Base-by-base conservation (phyloP, 176 grass and related monocot species). In the Carex myosuroides region DNA sequence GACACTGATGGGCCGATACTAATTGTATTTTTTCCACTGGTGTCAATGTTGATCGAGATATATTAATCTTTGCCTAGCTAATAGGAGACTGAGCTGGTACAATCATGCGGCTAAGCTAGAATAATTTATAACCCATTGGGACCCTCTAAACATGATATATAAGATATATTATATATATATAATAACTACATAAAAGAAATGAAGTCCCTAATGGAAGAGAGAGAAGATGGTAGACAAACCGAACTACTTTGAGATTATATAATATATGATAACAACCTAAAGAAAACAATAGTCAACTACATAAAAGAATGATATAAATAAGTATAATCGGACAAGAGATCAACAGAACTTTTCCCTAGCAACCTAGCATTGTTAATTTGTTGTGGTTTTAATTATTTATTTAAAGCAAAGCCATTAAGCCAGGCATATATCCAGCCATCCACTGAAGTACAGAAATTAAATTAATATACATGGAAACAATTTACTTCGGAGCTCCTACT, bases 211-310 rank as follows among this genome's bases (percentile, higher is more conserved):
- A 63, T 50, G 60, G 16, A 59, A 60, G 48, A 80, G 56, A 62
- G 54, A 80, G 46, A 64, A 63, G 22, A 65, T 82, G 79, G 79
- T 82, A 60, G 60, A 82, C 79, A 82, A 82, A 64, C 79, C 58
- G 33, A 63, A 82, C 37, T 82, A 20, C 66, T 69, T 70, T 69
- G 52, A 74, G 9, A 52, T 29, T 13, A 52, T 75, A 44, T 53
- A 70, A 70, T 70, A 20, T 16, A 69, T 37, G 3, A 70, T 75
- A 75, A 75, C 11, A 52, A 53, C 44, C 70, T 75, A 50, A 48
- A 75, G 0, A 75, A 75, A 24, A 75, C 21, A 74, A 74, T 0
- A 24, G 70, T 75, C 44, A 75, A 75, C 44, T 26, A 75, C 44
- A 29, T 26, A 53, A 29, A 75, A 20, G 9, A 75, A 24, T 22